Evolutionary conservation across 2,329 filamentous ascomycete genomes (phyloP).

Genomic region (Xylaria sp.): DNA sequence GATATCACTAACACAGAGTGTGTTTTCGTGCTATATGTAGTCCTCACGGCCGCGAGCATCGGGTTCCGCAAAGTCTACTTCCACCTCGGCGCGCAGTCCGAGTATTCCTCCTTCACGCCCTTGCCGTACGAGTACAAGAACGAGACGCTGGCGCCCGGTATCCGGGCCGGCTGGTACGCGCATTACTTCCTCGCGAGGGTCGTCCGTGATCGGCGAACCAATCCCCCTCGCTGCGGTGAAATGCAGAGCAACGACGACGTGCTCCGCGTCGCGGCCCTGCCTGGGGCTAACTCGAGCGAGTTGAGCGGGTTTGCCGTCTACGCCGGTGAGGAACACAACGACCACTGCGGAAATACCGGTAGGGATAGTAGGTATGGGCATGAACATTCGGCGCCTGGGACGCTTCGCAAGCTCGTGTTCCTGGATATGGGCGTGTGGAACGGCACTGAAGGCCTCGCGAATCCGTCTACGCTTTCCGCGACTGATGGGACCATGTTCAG

Average conservation of each 20-base stretch:
- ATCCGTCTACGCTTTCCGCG: constrained; percentile 50
- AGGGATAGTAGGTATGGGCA: too few relatives aligned
- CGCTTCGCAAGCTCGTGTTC: background rate
- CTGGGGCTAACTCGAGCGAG: constrained; percentile 50
- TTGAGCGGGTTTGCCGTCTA: constrained; percentile 52
- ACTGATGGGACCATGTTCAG: constrained; percentile 49
- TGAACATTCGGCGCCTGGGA: too few relatives aligned
- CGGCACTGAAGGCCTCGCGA: constrained; percentile 50
- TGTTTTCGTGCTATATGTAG: background rate
- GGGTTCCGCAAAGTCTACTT: constrained; percentile 55
- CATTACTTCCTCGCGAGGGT: constrained; percentile 51
- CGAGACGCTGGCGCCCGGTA: constrained; percentile 48
- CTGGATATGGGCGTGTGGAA: constrained; percentile 48
- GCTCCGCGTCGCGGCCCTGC: constrained; percentile 48
- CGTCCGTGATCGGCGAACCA: constrained; percentile 22
- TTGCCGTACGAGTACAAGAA: constrained; percentile 47
- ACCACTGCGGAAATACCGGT: background rate
- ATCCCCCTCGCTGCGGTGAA: background rate
- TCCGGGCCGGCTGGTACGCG: constrained; percentile 50
- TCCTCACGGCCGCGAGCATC: constrained; percentile 51
- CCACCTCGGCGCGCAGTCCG: constrained; percentile 55
- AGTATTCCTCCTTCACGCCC: constrained; percentile 50
- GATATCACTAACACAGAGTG: background rate
- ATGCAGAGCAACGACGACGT: constrained; percentile 10
- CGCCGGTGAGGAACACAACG: constrained; percentile 10